These are phyloP conservation scores for Penicillium digitatum DNA, from an alignment of 2,329 filamentous ascomycete genomes.

Conservation along the genomic window DNA sequence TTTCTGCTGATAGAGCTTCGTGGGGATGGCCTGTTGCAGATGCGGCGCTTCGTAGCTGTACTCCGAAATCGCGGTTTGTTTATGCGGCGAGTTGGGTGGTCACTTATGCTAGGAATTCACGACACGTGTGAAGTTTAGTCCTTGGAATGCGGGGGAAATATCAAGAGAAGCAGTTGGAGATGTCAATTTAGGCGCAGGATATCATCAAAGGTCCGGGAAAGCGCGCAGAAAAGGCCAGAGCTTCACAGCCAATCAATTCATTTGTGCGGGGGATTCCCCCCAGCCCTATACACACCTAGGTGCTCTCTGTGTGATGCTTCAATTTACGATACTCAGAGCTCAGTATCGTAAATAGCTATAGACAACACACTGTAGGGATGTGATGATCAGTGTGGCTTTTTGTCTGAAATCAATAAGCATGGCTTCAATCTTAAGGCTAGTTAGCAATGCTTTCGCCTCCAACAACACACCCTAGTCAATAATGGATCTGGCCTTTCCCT, in stretches of 20 bases:
- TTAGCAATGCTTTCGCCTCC: not conserved
- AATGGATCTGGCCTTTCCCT: not conserved
- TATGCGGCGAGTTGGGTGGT: not conserved
- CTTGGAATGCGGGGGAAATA: too few relatives aligned
- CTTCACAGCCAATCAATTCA: conserved; percentile 12
- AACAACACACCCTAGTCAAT: not conserved
- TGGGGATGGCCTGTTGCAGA: not conserved
- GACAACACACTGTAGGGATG: not conserved
- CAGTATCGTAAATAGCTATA: not conserved
- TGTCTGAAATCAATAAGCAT: not conserved
- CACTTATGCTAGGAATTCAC: not conserved
- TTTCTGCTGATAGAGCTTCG: not conserved
- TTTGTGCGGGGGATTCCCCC: conserved; percentile 9
- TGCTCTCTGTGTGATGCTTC: not conserved
- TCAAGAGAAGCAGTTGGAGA: not conserved
- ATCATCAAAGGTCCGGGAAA: not conserved
- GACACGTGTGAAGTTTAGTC: not conserved
- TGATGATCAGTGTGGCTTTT: not conserved
- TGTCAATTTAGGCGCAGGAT: not conserved
- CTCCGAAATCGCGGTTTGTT: not conserved
- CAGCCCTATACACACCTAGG: not conserved
- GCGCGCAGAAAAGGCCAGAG: conserved; percentile 9
- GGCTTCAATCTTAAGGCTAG: not conserved
- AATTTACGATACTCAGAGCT: not conserved
- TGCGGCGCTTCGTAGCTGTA: not conserved